Percentiles rank a stretch among this genome's conserved stretches.
These are phyloP conservation scores for Vitis hybrid DNA, from an alignment of 177 flowering plant genomes.

Conservation along the genomic window DNA sequence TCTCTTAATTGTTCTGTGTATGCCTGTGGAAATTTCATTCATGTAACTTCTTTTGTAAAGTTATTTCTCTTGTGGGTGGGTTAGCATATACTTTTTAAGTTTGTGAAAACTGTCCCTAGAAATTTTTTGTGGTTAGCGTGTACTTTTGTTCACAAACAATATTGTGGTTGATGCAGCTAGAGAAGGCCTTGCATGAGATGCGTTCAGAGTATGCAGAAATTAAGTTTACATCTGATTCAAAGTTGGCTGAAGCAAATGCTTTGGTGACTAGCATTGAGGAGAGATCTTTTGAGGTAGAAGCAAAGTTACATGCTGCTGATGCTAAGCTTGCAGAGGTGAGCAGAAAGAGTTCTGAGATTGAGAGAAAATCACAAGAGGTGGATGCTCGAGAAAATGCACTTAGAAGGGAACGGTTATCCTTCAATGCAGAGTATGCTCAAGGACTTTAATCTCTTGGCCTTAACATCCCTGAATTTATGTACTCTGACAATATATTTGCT, in stretches of 20 bases:
- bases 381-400: constrained; percentile 73
- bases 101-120: background rate
- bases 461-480: background rate
- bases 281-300: constrained; percentile 73
- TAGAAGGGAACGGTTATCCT: constrained; percentile 64
- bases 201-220: constrained; percentile 69
- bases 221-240: constrained; percentile 67
- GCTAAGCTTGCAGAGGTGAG: constrained; percentile 87
- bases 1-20: no score
- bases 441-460: background rate
- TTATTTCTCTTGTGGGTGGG: no score
- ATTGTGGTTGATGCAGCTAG: constrained; percentile 51
- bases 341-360: constrained; percentile 71
- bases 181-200: constrained; percentile 64
- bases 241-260: constrained; percentile 71
- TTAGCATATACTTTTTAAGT: no score
- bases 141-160: background rate
- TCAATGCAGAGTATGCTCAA: constrained; percentile 69
- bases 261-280: constrained; percentile 60
- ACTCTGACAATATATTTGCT: background rate
- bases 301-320: constrained; percentile 72
- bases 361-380: constrained; percentile 70
- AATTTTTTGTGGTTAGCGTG: background rate
- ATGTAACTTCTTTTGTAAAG: no score
- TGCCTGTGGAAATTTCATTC: no score